phyloP scores from a whole-genome alignment of 345 rosid genomes.

The Sisymbrium altissimum region DNA sequence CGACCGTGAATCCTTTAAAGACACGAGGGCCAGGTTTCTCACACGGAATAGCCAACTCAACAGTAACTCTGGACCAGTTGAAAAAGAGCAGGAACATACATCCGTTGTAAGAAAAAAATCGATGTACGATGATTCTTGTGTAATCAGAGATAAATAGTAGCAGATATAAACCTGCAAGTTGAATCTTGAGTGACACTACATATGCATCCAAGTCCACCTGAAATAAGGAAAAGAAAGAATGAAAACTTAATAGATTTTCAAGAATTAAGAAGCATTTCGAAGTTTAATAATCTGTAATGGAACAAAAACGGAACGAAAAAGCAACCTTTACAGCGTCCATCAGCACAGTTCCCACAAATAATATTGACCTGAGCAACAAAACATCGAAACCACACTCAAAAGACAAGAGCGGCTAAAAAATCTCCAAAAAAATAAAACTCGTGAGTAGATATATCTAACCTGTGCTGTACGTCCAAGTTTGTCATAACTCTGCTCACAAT shows the following conservation, averaged over 20 bases:
- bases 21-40: slow-evolving; percentile 76
- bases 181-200: slow-evolving; percentile 78
- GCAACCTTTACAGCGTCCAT: slow-evolving; percentile 76
- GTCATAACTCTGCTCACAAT: slow-evolving; percentile 79
- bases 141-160: slow-evolving; percentile 6
- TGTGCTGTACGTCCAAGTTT: slow-evolving; percentile 90
- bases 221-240: slow-evolving; percentile 6
- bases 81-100: slow-evolving; percentile 11
- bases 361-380: slow-evolving; percentile 60
- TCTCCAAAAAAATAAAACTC: background rate
- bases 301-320: background rate
- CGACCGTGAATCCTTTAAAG: slow-evolving; percentile 88
- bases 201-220: slow-evolving; percentile 86
- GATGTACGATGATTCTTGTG: background rate
- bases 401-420: background rate
- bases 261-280: background rate
- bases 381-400: slow-evolving; percentile 1
- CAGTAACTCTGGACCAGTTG: slow-evolving; percentile 50
- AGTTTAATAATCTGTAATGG: background rate
- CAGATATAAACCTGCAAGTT: slow-evolving; percentile 65
- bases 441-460: slow-evolving; percentile 40
- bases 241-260: background rate
- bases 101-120: background rate
- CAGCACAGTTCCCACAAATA: slow-evolving; percentile 74
- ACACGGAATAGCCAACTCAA: slow-evolving; percentile 85